Evolutionary conservation across 2,329 filamentous ascomycete species (phyloP), one percentile per base, ranked within the genome.

Genomic region (Ophiocordyceps sinensis): DNA sequence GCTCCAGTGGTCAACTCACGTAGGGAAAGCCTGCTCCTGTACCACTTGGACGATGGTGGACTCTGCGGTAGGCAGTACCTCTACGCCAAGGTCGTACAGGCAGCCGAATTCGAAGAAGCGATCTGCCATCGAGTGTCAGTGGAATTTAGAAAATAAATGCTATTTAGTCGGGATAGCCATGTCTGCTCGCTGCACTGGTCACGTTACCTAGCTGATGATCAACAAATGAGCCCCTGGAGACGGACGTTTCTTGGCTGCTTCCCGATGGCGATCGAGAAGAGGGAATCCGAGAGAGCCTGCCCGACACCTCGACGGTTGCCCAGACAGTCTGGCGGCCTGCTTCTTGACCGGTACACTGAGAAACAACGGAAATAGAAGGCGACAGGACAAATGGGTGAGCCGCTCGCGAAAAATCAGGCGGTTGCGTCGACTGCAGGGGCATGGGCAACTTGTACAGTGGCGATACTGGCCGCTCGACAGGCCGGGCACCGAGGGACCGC

Each of bases 231-330:
- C 45, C 49, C 26, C 41, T 38, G 4, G 37, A 12, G 14, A 21
- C 17, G 19, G 37, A 28, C 8, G 17, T 17, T 5, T 30, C 10
- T 4, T 38, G 19, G 12, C 32, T 29, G 21, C 35, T 35, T 8
- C 29, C 28, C 10, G 38, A 31, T 11, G 31, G 29, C n/a, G 38
- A 34, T 9, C 37, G 36, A 13, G 40, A 42, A 2, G 49, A 35
- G 2, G 46, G 36, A 32, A 45, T 47, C 19, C 48, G 51, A 38
- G 54, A 61, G 5, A 67, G 45, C 37, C 62, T 62, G 9, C 63
- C 61, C 13, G 60, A 65, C 31, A 75, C 48, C 51, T 74, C 65
- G 39, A 75, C 58, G 4, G 68, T 67, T 2, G 59, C 65, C 71
- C 66, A 75, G n/a, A 72, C 46, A 11, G 48, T 55, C 28, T 53